These are phyloP conservation scores for Alternaria solani DNA, from an alignment of 2,329 filamentous ascomycete genomes.

Conservation along the genomic window DNA sequence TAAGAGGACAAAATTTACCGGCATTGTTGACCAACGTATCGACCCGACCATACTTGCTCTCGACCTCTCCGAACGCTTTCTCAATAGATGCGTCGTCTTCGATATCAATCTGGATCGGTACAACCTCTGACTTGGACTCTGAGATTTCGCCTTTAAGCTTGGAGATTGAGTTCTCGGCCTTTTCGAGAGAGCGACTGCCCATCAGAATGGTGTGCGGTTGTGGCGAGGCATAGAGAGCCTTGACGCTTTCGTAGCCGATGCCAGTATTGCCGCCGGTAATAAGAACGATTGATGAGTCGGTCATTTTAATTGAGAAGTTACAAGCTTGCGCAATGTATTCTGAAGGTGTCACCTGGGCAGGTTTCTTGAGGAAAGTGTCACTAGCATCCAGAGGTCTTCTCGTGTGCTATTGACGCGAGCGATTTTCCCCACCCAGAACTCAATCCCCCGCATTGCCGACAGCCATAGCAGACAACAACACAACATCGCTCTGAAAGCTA, in stretches of 20 bases:
- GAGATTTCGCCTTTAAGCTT: constrained; percentile 55
- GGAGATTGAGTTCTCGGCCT: constrained; percentile 53
- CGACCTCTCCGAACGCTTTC: constrained; percentile 55
- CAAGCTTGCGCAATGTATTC: neutral
- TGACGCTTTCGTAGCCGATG: constrained; percentile 66
- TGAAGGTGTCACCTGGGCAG: neutral
- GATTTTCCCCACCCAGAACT: neutral
- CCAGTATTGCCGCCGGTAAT: constrained; percentile 70
- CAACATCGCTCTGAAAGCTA: neutral
- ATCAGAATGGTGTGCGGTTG: constrained; percentile 64
- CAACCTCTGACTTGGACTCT: constrained; percentile 53
- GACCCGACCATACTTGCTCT: constrained; percentile 54
- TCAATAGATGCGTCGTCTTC: constrained; percentile 62
- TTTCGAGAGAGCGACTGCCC: constrained; percentile 61
- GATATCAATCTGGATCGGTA: constrained; percentile 63
- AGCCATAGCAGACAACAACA: neutral
- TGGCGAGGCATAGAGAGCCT: constrained; percentile 59
- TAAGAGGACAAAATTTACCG: constrained; percentile 43
- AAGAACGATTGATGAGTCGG: constrained; percentile 56
- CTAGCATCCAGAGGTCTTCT: neutral
- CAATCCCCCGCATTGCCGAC: neutral
- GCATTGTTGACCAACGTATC: constrained; percentile 68
- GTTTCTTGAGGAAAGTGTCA: neutral
- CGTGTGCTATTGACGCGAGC: neutral
- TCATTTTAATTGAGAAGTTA: constrained; percentile 10